Conservation (phyloP, 768 basidiomycete genomes). For the Russula brevipes region DNA sequence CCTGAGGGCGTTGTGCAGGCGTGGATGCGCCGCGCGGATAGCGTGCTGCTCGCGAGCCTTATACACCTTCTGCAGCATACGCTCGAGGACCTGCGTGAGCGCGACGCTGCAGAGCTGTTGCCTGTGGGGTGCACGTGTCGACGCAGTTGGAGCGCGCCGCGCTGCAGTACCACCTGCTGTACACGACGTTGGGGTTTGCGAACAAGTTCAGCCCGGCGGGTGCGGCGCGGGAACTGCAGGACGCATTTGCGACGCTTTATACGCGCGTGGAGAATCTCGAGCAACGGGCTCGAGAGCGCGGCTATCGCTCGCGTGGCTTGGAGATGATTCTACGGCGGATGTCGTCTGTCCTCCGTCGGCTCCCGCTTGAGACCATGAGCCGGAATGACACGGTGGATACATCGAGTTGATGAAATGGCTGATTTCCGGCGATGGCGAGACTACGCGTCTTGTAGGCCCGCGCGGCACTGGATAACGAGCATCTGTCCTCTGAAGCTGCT, state of each 20-base stretch:
- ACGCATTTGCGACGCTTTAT: slow-evolving; percentile 1
- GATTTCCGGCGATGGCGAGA: too few relatives aligned
- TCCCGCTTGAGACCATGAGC: background rate
- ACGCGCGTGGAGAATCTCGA: slow-evolving; percentile 1
- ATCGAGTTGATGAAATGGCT: background rate
- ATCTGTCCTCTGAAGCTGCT: too few relatives aligned
- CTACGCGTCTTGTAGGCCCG: too few relatives aligned
- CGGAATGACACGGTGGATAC: background rate
- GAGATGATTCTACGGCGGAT: slow-evolving; percentile 13
- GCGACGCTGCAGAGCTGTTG: background rate
- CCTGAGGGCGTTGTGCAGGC: slow-evolving; percentile 1
- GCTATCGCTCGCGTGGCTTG: slow-evolving; percentile 11
- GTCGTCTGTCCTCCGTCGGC: background rate
- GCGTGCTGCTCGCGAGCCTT: slow-evolving; percentile 6
- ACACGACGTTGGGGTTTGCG: slow-evolving; percentile 1
- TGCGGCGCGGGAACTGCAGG: background rate
- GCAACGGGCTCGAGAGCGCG: background rate
- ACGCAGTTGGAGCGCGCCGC: too few relatives aligned
- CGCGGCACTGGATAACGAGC: too few relatives aligned
- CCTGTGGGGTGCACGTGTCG: background rate
- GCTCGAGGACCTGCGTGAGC: background rate
- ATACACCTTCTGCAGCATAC: slow-evolving; percentile 7
- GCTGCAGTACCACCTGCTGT: background rate
- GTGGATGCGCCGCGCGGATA: slow-evolving; percentile 1
- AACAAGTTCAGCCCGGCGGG: slow-evolving; percentile 13